Evolutionary conservation across 2,329 filamentous ascomycete species (phyloP), one percentile per base, ranked within the genome.

Genomic region (Stagonosporopsis chrysanthemi): DNA sequence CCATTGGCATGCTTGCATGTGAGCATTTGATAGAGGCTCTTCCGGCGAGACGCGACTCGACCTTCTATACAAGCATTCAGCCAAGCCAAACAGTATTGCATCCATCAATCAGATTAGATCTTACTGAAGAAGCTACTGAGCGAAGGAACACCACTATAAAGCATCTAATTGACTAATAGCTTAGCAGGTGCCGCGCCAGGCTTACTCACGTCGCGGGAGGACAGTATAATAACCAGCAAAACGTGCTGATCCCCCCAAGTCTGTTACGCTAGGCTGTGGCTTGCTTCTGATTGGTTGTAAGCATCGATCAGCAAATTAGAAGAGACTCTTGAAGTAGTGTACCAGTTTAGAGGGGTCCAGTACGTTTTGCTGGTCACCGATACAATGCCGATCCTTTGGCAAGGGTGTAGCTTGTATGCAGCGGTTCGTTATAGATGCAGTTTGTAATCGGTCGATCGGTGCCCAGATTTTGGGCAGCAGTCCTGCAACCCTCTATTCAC

Each of bases 101-200:
- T 29, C 45, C 33, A 12, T 48, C 45, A 48, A 48, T 48, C 45
- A 48, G 45, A 48, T 48, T 38, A 48, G 45, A 48, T 48, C 2
- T 28, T 5, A 23, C 9, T 29, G 45, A 48, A 48, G 45, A 40
- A 8, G 28, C 45, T 48, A 33, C n/a, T 8, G 24, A 29, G 14
- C 33, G 45, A 48, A 39, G 33, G 45, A 48, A 23, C 45, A 38
- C 45, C 24, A 39, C 15, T 9, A n/a, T 48, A 39, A 48, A 24
- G 33, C 45, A 38, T 39, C 45, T 33, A 11, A 35, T 48, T 35
- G 45, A 15, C 45, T 48, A 39, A 29, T 28, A 17, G 22, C 23
- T 48, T 39, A 48, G 45, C 45, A 48, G 15, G 23, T 35, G 23
- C 15, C 45, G 45, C 45, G 33, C 35, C 45, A 48, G 17, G n/a